A percentile compares a stretch with the other conserved stretches of the same genome.
phyloP scores from a whole-genome alignment of 805 yeast genomes.

The Wickerhamomyces silvicola region DNA sequence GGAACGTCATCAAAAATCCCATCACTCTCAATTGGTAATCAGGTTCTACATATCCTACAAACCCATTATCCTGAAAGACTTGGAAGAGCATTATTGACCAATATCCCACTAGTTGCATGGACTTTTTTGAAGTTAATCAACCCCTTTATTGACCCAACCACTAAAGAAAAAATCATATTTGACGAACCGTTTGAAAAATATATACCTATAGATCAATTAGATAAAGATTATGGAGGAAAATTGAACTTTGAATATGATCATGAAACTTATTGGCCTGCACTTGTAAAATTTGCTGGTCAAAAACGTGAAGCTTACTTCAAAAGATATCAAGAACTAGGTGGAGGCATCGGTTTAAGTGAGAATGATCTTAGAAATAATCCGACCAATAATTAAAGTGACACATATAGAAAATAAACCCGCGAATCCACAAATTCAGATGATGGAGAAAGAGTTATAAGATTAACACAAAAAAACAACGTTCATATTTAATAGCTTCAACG shows the following conservation, averaged over 20 bases:
- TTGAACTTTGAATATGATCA: conserved; percentile 83
- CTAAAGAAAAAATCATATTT: conserved; percentile 87
- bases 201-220: conserved; percentile 78
- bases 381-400: conserved; percentile 10
- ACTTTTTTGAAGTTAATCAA: conserved; percentile 84
- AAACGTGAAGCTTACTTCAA: conserved; percentile 59
- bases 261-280: conserved; percentile 67
- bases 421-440: conserved; percentile 8
- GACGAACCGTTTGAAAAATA: conserved; percentile 83
- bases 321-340: conserved; percentile 68
- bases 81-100: conserved; percentile 86
- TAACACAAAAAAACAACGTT: no score
- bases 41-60: conserved; percentile 87
- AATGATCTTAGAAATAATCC: conserved; percentile 57
- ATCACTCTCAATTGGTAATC: conserved; percentile 83
- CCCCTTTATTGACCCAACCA: conserved; percentile 94
- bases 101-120: conserved; percentile 93
- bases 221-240: conserved; percentile 76
- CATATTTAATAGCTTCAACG: no score
- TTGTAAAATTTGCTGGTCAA: conserved; percentile 52
- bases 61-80: conserved; percentile 96
- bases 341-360: conserved; percentile 73
- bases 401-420: no score
- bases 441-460: background rate
- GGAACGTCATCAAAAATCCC: conserved; percentile 61